These are phyloP conservation scores for Salix arbutifolia DNA, from an alignment of 345 rosid genomes.

Conservation along the genomic window DNA sequence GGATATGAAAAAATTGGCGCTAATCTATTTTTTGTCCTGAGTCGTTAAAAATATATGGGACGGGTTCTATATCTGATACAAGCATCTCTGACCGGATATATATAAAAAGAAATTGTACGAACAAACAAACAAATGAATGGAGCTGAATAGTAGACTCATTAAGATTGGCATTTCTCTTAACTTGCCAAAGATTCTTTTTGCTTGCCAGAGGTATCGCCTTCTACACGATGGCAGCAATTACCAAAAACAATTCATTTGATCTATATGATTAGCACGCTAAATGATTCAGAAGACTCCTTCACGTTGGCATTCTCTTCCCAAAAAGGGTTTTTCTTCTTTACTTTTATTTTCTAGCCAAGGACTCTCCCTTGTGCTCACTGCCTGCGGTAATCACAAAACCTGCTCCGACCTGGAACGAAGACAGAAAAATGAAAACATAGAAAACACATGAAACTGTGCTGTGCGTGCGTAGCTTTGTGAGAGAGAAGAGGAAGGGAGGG, in stretches of 20 bases:
- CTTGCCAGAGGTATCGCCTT: conserved; percentile 1
- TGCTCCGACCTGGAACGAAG: conserved; percentile 62
- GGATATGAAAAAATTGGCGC: conserved; percentile 4
- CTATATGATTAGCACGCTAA: neutral
- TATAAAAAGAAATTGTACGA: neutral
- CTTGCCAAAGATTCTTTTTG: neutral
- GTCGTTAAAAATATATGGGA: neutral
- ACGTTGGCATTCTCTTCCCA: neutral
- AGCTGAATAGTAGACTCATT: neutral
- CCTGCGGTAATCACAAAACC: conserved; percentile 68
- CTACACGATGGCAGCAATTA: conserved; percentile 3
- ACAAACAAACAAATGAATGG: neutral
- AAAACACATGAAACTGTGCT: neutral
- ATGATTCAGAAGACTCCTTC: neutral
- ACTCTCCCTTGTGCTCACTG: conserved; percentile 77
- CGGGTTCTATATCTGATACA: neutral
- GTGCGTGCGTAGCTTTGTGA: neutral
- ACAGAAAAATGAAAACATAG: neutral
- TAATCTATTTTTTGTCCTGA: neutral
- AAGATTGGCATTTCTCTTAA: neutral
- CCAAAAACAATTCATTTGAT: neutral
- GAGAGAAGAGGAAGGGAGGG: neutral
- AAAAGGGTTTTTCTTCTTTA: conserved; percentile 5
- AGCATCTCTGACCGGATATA: neutral
- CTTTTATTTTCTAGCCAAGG: conserved; percentile 68